A percentile compares a stretch with the other conserved stretches of the same genome.
Conservation (phyloP, 192 early-diverging fungal species). For the Diversispora eburnea region DNA sequence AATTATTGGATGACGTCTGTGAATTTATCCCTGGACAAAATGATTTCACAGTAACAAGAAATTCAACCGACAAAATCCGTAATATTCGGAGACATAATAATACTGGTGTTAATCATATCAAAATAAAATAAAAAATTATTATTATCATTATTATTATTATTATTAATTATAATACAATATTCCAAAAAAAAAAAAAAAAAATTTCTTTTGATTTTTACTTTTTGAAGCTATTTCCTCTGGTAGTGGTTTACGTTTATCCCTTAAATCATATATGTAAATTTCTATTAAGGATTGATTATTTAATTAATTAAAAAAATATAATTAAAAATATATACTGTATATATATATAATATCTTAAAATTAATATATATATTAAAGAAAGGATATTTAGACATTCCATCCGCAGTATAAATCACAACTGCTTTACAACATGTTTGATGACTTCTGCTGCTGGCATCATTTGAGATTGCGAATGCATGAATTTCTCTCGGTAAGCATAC, state of each 20-base stretch:
- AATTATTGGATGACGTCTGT: too few relatives aligned
- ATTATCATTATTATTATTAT: too few relatives aligned
- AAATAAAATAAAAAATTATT: conserved; percentile 15
- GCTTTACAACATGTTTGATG: conserved; percentile 23
- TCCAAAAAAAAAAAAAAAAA: too few relatives aligned
- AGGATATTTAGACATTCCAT: conserved; percentile 26
- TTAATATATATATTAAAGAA: conserved; percentile 4
- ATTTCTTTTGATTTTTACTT: too few relatives aligned
- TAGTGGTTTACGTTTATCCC: conserved; percentile 5
- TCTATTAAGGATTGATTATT: background rate
- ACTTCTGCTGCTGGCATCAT: conserved; percentile 31
- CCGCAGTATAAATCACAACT: conserved; percentile 3
- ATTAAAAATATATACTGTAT: background rate
- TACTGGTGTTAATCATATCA: too few relatives aligned
- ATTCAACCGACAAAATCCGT: too few relatives aligned
- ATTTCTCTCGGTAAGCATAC: conserved; percentile 30
- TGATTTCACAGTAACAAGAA: too few relatives aligned
- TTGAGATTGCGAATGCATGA: background rate
- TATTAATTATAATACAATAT: background rate
- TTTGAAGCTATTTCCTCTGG: background rate
- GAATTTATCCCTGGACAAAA: too few relatives aligned
- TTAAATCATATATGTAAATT: conserved; percentile 20
- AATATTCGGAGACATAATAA: too few relatives aligned
- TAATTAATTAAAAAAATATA: background rate
- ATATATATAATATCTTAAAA: background rate